Evolutionary conservation across 257 asterid genomes (phyloP).

Genomic region (Penstemon davidsonii): DNA sequence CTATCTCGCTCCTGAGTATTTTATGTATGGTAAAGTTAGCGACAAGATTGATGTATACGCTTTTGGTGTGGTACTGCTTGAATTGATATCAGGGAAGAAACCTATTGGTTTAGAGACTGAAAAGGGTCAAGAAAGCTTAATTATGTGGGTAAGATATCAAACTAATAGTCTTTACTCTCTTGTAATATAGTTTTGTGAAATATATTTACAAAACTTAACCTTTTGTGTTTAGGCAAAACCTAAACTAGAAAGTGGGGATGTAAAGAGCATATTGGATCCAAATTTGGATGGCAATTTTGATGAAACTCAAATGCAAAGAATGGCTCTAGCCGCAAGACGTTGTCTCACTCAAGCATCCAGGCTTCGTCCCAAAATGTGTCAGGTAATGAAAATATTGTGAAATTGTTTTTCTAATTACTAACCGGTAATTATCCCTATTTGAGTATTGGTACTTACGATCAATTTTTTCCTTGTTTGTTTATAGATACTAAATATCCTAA

Average conservation of each 20-base stretch:
- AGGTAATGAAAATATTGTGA: constrained; percentile 44
- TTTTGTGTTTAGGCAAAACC: constrained; percentile 64
- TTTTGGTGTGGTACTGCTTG: constrained; percentile 90
- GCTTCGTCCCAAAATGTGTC: constrained; percentile 74
- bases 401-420: neutral
- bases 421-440: neutral
- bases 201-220: neutral
- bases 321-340: constrained; percentile 69
- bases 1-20: constrained; percentile 96
- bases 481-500: constrained; percentile 58
- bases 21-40: constrained; percentile 94
- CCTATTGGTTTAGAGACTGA: constrained; percentile 67
- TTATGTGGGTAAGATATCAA: constrained; percentile 79
- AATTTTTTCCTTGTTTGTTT: neutral
- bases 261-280: constrained; percentile 66
- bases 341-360: constrained; percentile 90
- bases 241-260: constrained; percentile 57
- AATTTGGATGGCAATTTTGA: constrained; percentile 44
- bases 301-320: constrained; percentile 59
- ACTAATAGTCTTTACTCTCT: neutral
- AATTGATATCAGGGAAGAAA: constrained; percentile 81
- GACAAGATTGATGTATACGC: constrained; percentile 94
- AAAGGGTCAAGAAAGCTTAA: constrained; percentile 77
- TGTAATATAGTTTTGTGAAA: constrained; percentile 2
- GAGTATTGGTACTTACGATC: neutral